These are phyloP conservation scores for Aeschynomene evenia DNA, from an alignment of 306 rosid genomes.

Conservation along the genomic window DNA sequence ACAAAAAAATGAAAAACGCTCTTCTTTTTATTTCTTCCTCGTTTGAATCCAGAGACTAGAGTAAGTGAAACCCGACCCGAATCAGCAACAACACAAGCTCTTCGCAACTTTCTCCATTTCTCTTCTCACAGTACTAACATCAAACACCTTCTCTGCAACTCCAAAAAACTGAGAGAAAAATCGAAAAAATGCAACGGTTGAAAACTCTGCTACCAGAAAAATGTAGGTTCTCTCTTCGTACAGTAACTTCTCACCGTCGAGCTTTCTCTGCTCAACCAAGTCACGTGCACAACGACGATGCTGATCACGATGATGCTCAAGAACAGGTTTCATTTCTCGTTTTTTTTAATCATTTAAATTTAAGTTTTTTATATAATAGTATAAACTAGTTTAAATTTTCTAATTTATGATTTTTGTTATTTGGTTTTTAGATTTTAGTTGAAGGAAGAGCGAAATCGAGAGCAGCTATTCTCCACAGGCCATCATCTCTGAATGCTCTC, in stretches of 20 bases:
- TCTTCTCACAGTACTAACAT: conserved; percentile 8
- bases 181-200: conserved; percentile 58
- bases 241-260: conserved; percentile 39
- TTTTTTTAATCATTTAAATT: too few relatives aligned
- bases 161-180: neutral
- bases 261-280: conserved; percentile 60
- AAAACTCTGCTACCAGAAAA: conserved; percentile 48
- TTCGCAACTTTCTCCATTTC: neutral
- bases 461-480: conserved; percentile 76
- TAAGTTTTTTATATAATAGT: neutral
- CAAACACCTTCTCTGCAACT: conserved; percentile 33
- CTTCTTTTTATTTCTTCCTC: too few relatives aligned
- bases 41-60: neutral
- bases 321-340: conserved; percentile 49
- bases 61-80: neutral
- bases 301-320: conserved; percentile 39
- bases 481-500: conserved; percentile 69
- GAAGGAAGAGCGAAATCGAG: conserved; percentile 86
- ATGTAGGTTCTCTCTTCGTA: conserved; percentile 40
- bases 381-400: too few relatives aligned
- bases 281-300: conserved; percentile 24
- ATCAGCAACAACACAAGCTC: neutral
- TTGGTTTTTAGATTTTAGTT: conserved; percentile 62
- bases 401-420: neutral
- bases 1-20: too few relatives aligned